Percentiles rank a stretch among this genome's conserved stretches.
Evolutionary conservation across 257 asterid genomes (phyloP).

Genomic region (Solanum etuberosum): DNA sequence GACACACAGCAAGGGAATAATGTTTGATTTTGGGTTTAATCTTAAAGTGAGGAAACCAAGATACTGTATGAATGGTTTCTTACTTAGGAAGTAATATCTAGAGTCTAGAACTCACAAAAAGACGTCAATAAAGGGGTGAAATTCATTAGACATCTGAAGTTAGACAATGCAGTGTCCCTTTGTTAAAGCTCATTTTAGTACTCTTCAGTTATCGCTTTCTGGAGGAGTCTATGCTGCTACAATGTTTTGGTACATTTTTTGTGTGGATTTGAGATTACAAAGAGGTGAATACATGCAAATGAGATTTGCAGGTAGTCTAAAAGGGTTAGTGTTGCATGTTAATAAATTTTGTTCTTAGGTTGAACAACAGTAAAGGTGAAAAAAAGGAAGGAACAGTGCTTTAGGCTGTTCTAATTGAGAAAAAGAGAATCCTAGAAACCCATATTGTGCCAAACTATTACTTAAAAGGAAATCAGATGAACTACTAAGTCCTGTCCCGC

Average conservation of each 20-base stretch:
- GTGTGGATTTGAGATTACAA: neutral
- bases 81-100: neutral
- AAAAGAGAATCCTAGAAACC: neutral
- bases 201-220: neutral
- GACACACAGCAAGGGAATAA: neutral
- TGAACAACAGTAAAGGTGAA: neutral
- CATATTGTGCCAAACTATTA: neutral
- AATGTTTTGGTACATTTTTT: neutral
- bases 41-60: neutral
- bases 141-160: neutral
- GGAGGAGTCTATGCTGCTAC: neutral
- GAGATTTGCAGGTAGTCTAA: neutral
- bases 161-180: neutral
- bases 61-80: neutral
- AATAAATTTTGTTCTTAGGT: neutral
- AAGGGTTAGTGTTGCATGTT: neutral
- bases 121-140: neutral
- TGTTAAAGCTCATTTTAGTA: neutral
- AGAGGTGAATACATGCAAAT: neutral
- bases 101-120: neutral
- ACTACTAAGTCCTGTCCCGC: neutral
- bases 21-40: neutral
- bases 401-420: neutral
- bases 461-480: neutral
- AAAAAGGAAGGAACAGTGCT: neutral